These are phyloP conservation scores for Rhodamnia rubescens DNA, from an alignment of 345 rosid species.

Conservation along the genomic window DNA sequence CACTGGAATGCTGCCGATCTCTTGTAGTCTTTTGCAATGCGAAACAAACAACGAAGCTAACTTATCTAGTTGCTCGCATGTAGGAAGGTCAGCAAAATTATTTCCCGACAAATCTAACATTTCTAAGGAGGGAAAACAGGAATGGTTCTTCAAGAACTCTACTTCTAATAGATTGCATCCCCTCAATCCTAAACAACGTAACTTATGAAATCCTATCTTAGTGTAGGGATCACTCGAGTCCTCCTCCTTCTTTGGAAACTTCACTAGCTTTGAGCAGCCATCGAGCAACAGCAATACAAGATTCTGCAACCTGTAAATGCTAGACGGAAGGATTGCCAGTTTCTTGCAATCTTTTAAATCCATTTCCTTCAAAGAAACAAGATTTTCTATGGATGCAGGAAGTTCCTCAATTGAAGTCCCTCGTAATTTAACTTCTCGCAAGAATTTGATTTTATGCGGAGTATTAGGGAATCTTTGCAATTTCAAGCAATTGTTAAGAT, in stretches of 20 bases:
- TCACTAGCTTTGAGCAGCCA: background rate
- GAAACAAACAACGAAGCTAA: background rate
- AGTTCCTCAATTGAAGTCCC: background rate
- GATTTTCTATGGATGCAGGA: background rate
- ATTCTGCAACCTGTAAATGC: too few species aligned
- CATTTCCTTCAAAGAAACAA: background rate
- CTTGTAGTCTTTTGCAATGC: background rate
- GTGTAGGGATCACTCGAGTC: background rate
- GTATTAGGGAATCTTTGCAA: background rate
- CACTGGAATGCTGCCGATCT: background rate
- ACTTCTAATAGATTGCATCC: background rate
- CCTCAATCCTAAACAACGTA: accelerated
- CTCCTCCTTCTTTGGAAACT: background rate
- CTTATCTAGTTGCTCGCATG: too few species aligned
- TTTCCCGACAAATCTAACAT: accelerated
- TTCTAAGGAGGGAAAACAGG: too few species aligned
- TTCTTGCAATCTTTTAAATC: background rate
- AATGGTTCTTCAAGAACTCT: background rate
- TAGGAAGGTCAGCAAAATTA: background rate
- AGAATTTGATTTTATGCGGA: background rate
- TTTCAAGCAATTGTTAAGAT: too few species aligned
- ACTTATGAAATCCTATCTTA: background rate
- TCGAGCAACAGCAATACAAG: accelerated
- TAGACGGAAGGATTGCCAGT: background rate
- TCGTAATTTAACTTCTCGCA: background rate